These are phyloP conservation scores for Acephala macrosclerotiorum DNA, from an alignment of 2,329 filamentous ascomycete genomes.

Conservation along the genomic window DNA sequence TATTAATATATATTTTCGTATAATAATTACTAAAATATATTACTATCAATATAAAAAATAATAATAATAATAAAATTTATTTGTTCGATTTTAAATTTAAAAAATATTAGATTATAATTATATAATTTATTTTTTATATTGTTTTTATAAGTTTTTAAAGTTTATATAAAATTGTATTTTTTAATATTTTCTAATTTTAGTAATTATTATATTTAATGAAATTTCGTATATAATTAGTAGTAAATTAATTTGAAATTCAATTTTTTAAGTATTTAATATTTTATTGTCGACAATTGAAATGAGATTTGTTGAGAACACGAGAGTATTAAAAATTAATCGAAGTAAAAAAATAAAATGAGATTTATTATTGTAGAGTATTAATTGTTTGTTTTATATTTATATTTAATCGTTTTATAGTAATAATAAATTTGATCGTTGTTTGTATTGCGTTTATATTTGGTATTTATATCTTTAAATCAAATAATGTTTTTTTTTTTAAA, in stretches of 20 bases:
- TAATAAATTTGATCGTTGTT: constrained; percentile 3
- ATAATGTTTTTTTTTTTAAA: not conserved
- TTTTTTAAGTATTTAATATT: constrained; percentile 24
- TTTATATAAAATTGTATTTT: too few relatives aligned
- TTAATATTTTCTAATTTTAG: too few relatives aligned
- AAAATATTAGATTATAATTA: too few relatives aligned
- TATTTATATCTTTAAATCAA: not conserved
- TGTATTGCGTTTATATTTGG: constrained; percentile 1
- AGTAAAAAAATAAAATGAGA: not conserved
- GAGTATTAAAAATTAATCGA: not conserved
- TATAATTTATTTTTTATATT: too few relatives aligned
- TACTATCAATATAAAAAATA: too few relatives aligned
- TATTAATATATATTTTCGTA: too few relatives aligned
- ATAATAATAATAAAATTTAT: too few relatives aligned
- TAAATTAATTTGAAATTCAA: constrained; percentile 9
- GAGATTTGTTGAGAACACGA: constrained; percentile 12
- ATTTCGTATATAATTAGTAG: constrained; percentile 18
- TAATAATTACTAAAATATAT: too few relatives aligned
- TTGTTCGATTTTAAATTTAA: too few relatives aligned
- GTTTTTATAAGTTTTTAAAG: too few relatives aligned
- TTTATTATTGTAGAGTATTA: constrained; percentile 12
- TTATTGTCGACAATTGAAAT: constrained; percentile 20
- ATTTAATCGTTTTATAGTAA: constrained; percentile 2
- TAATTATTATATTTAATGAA: not conserved
- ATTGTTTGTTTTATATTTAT: not conserved